Evolutionary conservation across 169 alveolate genomes (phyloP).

Genomic region (Plasmodium vivax): DNA sequence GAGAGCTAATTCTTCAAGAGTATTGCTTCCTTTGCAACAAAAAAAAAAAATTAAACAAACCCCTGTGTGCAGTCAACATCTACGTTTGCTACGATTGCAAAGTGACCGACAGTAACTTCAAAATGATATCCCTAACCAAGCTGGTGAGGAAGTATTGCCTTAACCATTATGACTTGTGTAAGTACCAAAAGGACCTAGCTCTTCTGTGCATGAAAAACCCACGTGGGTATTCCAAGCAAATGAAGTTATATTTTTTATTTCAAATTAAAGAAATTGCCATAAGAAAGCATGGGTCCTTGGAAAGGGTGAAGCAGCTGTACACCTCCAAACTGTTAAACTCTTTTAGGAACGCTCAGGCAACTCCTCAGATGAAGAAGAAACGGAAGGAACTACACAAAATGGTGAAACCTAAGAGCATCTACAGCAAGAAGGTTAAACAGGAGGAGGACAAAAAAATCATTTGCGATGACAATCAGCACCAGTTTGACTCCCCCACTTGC

Average conservation of each 20-base stretch:
- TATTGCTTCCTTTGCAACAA: slow-evolving; percentile 49
- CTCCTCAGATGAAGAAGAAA: background rate
- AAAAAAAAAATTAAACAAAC: slow-evolving; percentile 47
- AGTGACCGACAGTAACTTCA: slow-evolving; percentile 38
- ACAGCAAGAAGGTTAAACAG: slow-evolving; percentile 23
- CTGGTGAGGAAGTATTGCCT: slow-evolving; percentile 49
- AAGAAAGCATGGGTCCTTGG: slow-evolving; percentile 62
- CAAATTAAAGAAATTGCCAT: slow-evolving; percentile 73
- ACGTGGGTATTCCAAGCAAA: slow-evolving; percentile 60
- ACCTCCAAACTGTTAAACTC: slow-evolving; percentile 9
- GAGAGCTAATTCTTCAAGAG: background rate
- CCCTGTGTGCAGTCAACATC: slow-evolving; percentile 16
- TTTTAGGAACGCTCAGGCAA: background rate
- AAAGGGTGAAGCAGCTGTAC: slow-evolving; percentile 17
- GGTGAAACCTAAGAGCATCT: slow-evolving; percentile 32
- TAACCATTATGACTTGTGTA: slow-evolving; percentile 19
- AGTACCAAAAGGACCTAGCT: slow-evolving; percentile 51
- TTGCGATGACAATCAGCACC: slow-evolving; percentile 50
- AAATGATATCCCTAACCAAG: slow-evolving; percentile 62
- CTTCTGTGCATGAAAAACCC: slow-evolving; percentile 49
- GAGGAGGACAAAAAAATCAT: slow-evolving; percentile 34
- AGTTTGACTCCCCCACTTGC: slow-evolving; percentile 38
- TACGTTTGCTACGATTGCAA: slow-evolving; percentile 65
- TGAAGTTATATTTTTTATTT: slow-evolving; percentile 54
- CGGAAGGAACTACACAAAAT: slow-evolving; percentile 18